A percentile compares a stretch with the other conserved stretches of the same genome.
phyloP scores from a whole-genome alignment of 1,139 yeast genomes.

The Blastobotrys proliferans region DNA sequence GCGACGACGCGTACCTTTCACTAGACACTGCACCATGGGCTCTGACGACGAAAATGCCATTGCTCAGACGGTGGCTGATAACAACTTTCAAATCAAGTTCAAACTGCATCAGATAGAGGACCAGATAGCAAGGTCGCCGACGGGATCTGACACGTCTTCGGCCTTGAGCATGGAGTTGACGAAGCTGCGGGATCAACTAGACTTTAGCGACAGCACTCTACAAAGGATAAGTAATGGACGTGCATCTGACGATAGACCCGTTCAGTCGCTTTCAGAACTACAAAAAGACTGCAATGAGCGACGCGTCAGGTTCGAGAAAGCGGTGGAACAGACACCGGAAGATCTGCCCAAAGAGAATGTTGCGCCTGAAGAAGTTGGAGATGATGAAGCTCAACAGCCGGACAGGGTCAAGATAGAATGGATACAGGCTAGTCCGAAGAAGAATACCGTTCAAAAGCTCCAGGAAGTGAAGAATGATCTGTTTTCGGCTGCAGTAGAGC shows the following conservation, averaged over 20 bases:
- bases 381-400: background rate
- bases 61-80: conserved; percentile 13
- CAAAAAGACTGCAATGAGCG: background rate
- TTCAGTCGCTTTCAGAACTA: too few species aligned
- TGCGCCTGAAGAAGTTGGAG: background rate
- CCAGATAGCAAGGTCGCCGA: conserved; percentile 14
- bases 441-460: too few species aligned
- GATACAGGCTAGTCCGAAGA: conserved; percentile 10
- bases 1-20: too few species aligned
- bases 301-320: too few species aligned
- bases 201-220: conserved; percentile 9
- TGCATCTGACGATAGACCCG: conserved; percentile 5
- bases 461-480: too few species aligned
- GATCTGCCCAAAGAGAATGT: background rate
- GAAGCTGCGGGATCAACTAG: conserved; percentile 12
- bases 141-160: too few species aligned
- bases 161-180: conserved; percentile 8
- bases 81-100: conserved; percentile 22
- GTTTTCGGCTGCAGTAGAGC: too few species aligned
- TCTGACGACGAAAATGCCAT: background rate
- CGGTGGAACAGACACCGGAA: background rate
- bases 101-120: conserved; percentile 20
- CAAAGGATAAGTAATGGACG: conserved; percentile 5
- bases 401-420: too few species aligned
- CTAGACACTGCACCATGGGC: too few species aligned